Evolutionary conservation across 441 rosid species (phyloP), one percentile per base, ranked within the genome.

Genomic region (Pelargonium fulgidum): DNA sequence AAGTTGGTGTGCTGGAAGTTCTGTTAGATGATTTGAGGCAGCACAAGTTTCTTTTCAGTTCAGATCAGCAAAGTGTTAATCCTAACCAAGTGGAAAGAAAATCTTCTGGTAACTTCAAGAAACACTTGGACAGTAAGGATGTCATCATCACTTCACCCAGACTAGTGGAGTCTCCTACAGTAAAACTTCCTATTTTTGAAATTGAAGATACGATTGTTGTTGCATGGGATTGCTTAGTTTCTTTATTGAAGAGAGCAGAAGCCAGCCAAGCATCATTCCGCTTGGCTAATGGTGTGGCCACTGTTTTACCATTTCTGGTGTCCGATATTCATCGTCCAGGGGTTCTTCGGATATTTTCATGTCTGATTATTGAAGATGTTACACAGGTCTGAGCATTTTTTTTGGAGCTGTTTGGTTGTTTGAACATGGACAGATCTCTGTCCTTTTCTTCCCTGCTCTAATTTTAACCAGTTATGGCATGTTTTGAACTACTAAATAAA

Each of bases 181-280:
- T 83, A 68, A 90, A 86, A 80, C 81, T 81, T 66, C 89, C 94
- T 50, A 87, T 96, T 69, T 96, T 96, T 80, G 97, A 93, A 85
- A 82, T 84, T 69, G 95, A 91, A 82, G 81, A 77, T 72, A 91
- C 98, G 58, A 88, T 91, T 39, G 79, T 87, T 73, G 80, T 91
- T 77, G 98, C 91, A 50, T 96, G 99, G 99, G 99, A 96, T 80
- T 93, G 98, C 76, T 52, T 96, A 96, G 85, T 88, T 72, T 86
- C 98, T 79, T 81, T 96, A 77, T 71, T 96, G 77, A 96, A 96
- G 92, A 96, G 88, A 88, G 83, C 99, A 77, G 99, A 96, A 83
- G 87, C 86, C 61, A 90, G 80, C 80, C 99, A 96, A 80, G 81
- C 96, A 59, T 81, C 97, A 66, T 93, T 96, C 73, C 92, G 99